Percentiles rank a stretch among this genome's conserved stretches.
phyloP scores from a whole-genome alignment of 176 grass and related monocot genomes.

The barley (Hordeum vulgare) region DNA sequence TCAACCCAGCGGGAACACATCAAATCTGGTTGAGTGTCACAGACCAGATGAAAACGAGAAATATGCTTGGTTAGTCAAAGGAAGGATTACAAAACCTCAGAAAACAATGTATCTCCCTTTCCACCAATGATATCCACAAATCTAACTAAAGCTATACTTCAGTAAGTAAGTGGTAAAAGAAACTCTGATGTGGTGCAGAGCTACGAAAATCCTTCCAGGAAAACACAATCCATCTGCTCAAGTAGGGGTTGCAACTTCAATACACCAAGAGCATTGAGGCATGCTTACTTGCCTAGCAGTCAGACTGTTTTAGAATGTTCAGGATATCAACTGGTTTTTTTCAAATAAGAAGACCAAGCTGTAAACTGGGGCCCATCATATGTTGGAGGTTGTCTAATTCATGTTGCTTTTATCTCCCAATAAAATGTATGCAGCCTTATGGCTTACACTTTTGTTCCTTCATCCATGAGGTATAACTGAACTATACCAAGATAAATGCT shows the following conservation, averaged over 20 bases:
- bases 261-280: neutral
- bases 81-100: neutral
- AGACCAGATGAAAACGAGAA: neutral
- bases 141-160: neutral
- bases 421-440: neutral
- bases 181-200: neutral
- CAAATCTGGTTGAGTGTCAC: neutral
- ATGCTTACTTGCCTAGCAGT: neutral
- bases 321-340: neutral
- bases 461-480: neutral
- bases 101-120: neutral
- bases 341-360: neutral
- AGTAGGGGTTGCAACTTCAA: neutral
- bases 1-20: neutral
- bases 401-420: neutral
- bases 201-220: neutral
- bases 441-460: neutral
- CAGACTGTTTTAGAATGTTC: neutral
- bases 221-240: neutral
- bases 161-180: neutral
- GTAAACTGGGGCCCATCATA: neutral
- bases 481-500: neutral
- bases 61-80: neutral
- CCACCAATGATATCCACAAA: neutral
- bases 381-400: neutral